phyloP scores from a whole-genome alignment of 2,329 filamentous ascomycete species.

The Cytospora mali region DNA sequence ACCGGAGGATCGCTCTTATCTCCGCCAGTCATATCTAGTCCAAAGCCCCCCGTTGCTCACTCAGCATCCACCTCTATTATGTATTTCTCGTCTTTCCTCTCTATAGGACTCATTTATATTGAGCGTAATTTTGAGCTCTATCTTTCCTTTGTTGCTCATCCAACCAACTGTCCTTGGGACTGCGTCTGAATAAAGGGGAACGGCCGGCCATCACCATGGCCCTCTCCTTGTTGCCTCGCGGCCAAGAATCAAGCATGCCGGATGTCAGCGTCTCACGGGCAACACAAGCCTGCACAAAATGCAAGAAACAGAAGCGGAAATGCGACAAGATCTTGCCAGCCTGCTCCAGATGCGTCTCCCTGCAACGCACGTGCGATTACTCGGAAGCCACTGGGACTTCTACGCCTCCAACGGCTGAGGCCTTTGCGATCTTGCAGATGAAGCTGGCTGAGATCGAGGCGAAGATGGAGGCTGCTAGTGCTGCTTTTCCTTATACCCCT shows the following conservation, averaged over 20 bases:
- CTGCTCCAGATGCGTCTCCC: constrained; percentile 50
- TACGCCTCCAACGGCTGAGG: constrained; percentile 42
- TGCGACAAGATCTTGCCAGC: constrained; percentile 53
- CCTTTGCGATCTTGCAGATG: constrained; percentile 42
- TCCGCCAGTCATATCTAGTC: no score
- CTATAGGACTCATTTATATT: no score
- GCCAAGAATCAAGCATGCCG: constrained; percentile 4
- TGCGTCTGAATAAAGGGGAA: background rate
- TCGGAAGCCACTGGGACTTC: constrained; percentile 38
- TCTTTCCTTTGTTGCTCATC: background rate
- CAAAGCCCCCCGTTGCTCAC: no score
- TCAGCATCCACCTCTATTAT: no score
- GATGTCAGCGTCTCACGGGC: constrained; percentile 28
- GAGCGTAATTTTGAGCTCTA: background rate
- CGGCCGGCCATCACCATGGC: constrained; percentile 3
- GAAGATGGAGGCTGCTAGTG: constrained; percentile 34
- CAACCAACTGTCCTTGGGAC: no score
- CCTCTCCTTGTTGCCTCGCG: constrained; percentile 15
- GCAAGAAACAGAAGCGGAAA: constrained; percentile 51
- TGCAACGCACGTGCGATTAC: constrained; percentile 47
- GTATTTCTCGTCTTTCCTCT: no score
- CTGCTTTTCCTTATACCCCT: background rate
- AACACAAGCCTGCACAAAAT: constrained; percentile 32
- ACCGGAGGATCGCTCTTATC: no score
- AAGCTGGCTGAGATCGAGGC: constrained; percentile 44